Conservation (phyloP, 2,329 filamentous ascomycete species). For the Diplocarpon rosae region DNA sequence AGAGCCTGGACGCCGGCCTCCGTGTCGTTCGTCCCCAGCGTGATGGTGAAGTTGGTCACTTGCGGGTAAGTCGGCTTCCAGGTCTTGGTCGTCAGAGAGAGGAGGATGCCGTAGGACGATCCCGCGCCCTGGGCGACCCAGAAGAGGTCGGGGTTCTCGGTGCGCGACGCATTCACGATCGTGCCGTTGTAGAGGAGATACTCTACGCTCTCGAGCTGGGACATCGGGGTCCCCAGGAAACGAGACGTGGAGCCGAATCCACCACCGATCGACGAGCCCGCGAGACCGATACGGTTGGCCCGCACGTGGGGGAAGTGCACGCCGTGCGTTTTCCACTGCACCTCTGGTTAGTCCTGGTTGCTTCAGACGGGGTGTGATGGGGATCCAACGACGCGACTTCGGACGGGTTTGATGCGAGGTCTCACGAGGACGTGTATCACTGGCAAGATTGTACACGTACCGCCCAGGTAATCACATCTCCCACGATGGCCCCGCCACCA, state of each 20-base stretch:
- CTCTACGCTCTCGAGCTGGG: slow-evolving; percentile 1
- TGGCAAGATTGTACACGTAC: too few relatives aligned
- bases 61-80: slow-evolving; percentile 3
- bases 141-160: slow-evolving; percentile 1
- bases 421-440: too few relatives aligned
- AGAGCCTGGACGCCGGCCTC: slow-evolving; percentile 1
- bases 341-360: too few relatives aligned
- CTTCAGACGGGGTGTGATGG: too few relatives aligned
- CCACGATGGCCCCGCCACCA: slow-evolving; percentile 3
- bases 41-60: slow-evolving; percentile 6
- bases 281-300: slow-evolving; percentile 3
- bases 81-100: slow-evolving; percentile 2
- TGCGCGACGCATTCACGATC: slow-evolving; percentile 1
- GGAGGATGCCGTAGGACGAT: slow-evolving; percentile 1
- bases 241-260: slow-evolving; percentile 3
- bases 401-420: too few relatives aligned
- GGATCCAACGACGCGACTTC: too few relatives aligned
- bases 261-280: slow-evolving; percentile 3
- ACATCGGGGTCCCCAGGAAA: slow-evolving; percentile 6
- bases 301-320: slow-evolving; percentile 4
- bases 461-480: slow-evolving; percentile 3
- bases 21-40: neutral
- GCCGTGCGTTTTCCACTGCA: slow-evolving; percentile 1
- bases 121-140: slow-evolving; percentile 4
- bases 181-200: slow-evolving; percentile 3